phyloP scores from a whole-genome alignment of 2,329 filamentous ascomycete species.

The Leptoxyphium fumago region DNA sequence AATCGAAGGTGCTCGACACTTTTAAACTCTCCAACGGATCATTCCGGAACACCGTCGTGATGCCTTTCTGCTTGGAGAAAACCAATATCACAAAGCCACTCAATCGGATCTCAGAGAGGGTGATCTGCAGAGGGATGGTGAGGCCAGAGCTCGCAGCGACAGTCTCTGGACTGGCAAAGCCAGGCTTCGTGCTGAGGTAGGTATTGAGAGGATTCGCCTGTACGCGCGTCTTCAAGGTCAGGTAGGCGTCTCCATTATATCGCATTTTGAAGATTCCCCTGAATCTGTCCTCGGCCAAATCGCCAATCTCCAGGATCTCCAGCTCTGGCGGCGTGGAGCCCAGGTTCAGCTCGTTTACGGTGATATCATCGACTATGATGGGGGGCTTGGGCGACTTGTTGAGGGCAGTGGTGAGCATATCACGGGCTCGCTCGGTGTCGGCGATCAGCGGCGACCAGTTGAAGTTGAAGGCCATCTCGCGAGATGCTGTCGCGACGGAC shows the following conservation, averaged over 20 bases:
- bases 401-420: slow-evolving; percentile 83
- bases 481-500: neutral
- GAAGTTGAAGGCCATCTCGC: slow-evolving; percentile 96
- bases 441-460: slow-evolving; percentile 99
- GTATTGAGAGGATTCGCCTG: slow-evolving; percentile 97
- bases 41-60: slow-evolving; percentile 94
- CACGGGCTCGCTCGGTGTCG: slow-evolving; percentile 79
- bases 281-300: slow-evolving; percentile 92
- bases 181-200: slow-evolving; percentile 78
- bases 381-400: slow-evolving; percentile 98
- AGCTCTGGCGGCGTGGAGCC: slow-evolving; percentile 87
- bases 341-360: slow-evolving; percentile 94
- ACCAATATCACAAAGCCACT: slow-evolving; percentile 96
- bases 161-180: slow-evolving; percentile 83
- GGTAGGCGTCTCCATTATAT: slow-evolving; percentile 85
- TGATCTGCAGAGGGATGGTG: slow-evolving; percentile 96
- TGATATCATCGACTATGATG: slow-evolving; percentile 98
- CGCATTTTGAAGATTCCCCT: slow-evolving; percentile 99
- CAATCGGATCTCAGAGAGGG: slow-evolving; percentile 84
- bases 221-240: slow-evolving; percentile 89
- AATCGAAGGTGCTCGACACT: slow-evolving; percentile 97
- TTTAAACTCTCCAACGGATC: slow-evolving; percentile 95
- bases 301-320: slow-evolving; percentile 94
- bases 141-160: slow-evolving; percentile 80
- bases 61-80: slow-evolving; percentile 91